Conservation (phyloP, 2,329 filamentous ascomycete species). For the Neurospora crassa region DNA sequence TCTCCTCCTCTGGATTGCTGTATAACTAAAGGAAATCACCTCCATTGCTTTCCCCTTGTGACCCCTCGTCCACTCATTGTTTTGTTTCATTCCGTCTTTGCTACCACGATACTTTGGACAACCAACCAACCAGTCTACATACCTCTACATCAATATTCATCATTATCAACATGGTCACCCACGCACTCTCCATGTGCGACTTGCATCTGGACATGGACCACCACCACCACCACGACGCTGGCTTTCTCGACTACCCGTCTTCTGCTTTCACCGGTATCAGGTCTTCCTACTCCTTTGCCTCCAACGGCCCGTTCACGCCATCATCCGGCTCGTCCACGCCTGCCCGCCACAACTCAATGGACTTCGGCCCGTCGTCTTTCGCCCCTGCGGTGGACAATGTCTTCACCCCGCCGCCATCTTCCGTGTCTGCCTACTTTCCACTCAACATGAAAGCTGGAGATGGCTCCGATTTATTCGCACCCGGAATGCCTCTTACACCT, state of each 20-base stretch:
- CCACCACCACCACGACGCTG: conserved; percentile 21
- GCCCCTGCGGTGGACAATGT: conserved; percentile 17
- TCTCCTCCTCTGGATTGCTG: conserved; percentile 5
- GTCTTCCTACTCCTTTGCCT: conserved; percentile 22
- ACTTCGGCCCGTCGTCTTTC: conserved; percentile 22
- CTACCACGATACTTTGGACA: not conserved
- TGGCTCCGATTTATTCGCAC: conserved; percentile 5
- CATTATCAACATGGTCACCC: conserved; percentile 10
- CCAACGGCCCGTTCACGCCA: conserved; percentile 24
- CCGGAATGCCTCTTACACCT: conserved; percentile 11
- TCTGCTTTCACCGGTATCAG: conserved; percentile 19
- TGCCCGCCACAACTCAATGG: conserved; percentile 7
- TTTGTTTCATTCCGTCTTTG: conserved; percentile 2
- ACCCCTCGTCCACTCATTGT: not conserved
- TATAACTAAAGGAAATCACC: conserved; percentile 12
- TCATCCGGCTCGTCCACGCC: conserved; percentile 25
- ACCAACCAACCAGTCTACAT: not conserved
- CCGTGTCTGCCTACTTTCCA: conserved; percentile 21
- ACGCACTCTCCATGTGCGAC: conserved; percentile 9
- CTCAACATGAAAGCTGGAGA: conserved; percentile 11
- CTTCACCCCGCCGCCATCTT: conserved; percentile 24
- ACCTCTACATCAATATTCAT: not conserved
- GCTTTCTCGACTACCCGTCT: conserved; percentile 17
- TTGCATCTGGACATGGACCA: conserved; percentile 27
- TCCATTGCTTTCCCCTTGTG: conserved; percentile 7